These are phyloP conservation scores for Murraya koenigii DNA, from an alignment of 345 rosid species.

Conservation along the genomic window DNA sequence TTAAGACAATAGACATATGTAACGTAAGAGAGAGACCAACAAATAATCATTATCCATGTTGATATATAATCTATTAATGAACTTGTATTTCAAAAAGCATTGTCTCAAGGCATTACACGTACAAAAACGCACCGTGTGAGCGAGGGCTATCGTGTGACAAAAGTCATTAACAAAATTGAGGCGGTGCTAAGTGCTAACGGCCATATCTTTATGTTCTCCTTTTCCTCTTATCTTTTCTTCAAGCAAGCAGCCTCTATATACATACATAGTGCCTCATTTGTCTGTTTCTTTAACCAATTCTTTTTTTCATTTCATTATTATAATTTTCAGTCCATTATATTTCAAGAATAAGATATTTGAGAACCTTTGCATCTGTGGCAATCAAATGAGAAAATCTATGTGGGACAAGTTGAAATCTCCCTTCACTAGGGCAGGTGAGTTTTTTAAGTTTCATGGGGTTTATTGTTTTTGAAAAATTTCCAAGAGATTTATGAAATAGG, in stretches of 20 bases:
- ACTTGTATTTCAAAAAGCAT: conserved; percentile 9
- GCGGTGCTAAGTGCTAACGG: conserved; percentile 27
- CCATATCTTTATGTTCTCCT: conserved; percentile 15
- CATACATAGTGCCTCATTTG: not conserved
- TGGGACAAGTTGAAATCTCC: conserved; percentile 32
- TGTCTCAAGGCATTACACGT: conserved; percentile 35
- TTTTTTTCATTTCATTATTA: no score
- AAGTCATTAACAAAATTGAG: conserved; percentile 30
- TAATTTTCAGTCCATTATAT: not conserved
- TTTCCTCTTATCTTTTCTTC: conserved; percentile 17
- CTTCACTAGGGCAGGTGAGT: conserved; percentile 38
- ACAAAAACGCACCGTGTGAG: conserved; percentile 41
- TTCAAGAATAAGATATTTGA: conserved; percentile 1
- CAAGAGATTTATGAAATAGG: no score
- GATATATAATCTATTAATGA: not conserved
- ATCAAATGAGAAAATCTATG: conserved; percentile 27
- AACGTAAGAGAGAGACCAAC: conserved; percentile 32
- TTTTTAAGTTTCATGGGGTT: not conserved
- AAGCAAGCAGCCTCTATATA: not conserved
- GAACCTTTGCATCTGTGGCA: not conserved
- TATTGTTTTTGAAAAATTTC: not conserved
- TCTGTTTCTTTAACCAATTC: not conserved
- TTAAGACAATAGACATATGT: not conserved
- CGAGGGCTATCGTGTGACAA: conserved; percentile 36
- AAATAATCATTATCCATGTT: conserved; percentile 2